These are phyloP conservation scores for Phlyctochytrium bullatum DNA, from an alignment of 192 early-diverging fungal genomes.

Conservation along the genomic window DNA sequence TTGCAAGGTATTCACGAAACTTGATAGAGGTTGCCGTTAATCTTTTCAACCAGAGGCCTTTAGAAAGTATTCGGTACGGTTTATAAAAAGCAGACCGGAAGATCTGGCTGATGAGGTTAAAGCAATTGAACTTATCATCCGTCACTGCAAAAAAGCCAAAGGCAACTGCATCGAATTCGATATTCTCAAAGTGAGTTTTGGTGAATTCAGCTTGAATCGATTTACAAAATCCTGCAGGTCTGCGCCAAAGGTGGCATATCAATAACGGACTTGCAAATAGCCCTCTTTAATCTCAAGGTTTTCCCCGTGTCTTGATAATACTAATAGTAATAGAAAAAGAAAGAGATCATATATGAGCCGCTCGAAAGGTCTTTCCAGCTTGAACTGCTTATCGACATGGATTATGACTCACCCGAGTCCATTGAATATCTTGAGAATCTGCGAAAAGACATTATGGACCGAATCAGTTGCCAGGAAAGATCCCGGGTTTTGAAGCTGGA, in stretches of 20 bases:
- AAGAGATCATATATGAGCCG: slow-evolving; percentile 24
- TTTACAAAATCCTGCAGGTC: no score
- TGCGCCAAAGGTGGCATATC: slow-evolving; percentile 10
- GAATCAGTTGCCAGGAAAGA: slow-evolving; percentile 14
- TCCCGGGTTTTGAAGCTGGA: slow-evolving; percentile 32
- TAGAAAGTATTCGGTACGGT: no score
- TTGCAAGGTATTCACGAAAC: slow-evolving; percentile 18
- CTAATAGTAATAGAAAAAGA: slow-evolving; percentile 6
- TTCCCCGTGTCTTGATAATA: neutral
- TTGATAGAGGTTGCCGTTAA: slow-evolving; percentile 6
- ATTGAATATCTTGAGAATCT: slow-evolving; percentile 12
- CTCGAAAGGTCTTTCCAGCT: slow-evolving; percentile 10
- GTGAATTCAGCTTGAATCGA: no score
- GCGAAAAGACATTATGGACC: slow-evolving; percentile 12
- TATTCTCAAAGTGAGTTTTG: no score
- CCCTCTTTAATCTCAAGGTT: slow-evolving; percentile 21
- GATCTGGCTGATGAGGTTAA: slow-evolving; percentile 18
- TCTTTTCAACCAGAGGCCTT: no score
- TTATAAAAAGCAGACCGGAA: slow-evolving; percentile 13
- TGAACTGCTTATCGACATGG: neutral
- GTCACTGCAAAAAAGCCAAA: slow-evolving; percentile 17
- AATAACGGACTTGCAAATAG: neutral
- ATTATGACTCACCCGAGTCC: neutral
- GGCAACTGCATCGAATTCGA: no score
- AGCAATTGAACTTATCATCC: slow-evolving; percentile 8